phyloP scores from a whole-genome alignment of 306 rosid genomes.

The Delonix regia region DNA sequence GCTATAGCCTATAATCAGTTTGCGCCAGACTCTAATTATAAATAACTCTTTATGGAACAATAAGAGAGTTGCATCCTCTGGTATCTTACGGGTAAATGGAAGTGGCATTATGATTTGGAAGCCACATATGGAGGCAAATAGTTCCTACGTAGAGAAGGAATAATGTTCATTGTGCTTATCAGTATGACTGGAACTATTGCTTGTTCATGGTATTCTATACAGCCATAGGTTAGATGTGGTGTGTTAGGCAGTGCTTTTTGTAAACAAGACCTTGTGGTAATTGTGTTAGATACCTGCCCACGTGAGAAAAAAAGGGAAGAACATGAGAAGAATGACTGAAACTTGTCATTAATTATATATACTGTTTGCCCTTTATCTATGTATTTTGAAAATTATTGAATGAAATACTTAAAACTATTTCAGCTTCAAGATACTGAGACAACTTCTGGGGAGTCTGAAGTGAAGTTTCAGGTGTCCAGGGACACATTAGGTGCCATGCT shows the following conservation, averaged over 20 bases:
- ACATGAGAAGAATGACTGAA: not conserved
- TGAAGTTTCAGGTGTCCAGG: slow-evolving; percentile 89
- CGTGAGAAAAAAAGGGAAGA: not conserved
- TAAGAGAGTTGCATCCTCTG: not conserved
- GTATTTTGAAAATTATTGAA: slow-evolving; percentile 32
- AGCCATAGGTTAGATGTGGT: not conserved
- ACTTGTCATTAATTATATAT: not conserved
- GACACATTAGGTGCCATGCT: slow-evolving; percentile 93
- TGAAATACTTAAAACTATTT: slow-evolving; percentile 28
- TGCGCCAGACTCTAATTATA: slow-evolving; percentile 3
- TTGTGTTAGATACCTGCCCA: not conserved
- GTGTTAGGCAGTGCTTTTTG: not conserved
- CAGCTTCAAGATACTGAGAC: slow-evolving; percentile 89
- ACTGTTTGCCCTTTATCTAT: slow-evolving; percentile 1
- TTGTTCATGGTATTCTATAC: not conserved
- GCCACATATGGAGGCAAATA: not conserved
- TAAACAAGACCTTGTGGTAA: not conserved
- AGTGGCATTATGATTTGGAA: not conserved
- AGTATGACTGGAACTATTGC: not conserved
- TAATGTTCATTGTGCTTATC: not conserved
- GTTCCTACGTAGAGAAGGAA: not conserved
- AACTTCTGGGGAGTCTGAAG: slow-evolving; percentile 85
- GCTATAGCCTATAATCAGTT: not conserved
- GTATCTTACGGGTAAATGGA: not conserved
- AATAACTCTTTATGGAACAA: not conserved